Base-by-base conservation (phyloP, 2,329 filamentous ascomycete species). In the Trichoderma asperellum region DNA sequence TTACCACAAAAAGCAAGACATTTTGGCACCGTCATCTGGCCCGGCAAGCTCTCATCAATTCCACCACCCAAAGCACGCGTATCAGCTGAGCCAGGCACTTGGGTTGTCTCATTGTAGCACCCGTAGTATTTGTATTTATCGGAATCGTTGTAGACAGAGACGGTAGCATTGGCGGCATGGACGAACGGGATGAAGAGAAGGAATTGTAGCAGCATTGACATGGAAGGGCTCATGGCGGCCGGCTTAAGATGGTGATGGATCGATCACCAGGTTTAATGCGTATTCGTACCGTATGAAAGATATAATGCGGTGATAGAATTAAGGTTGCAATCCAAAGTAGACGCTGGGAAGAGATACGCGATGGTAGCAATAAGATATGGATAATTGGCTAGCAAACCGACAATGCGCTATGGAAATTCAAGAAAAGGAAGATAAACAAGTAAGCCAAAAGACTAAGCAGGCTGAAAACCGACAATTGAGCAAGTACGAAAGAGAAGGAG, bases 81-180 rank as follows among this genome's bases (percentile, higher is more conserved):
- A 70, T 75, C 58, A 34, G 79, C 79, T 5, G 84, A 81, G 70
- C 78, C 76, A 16, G 77, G 70, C 16, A 85, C 74, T 49, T 79
- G 78, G n/a, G 81, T 83, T 2, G 86, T 88, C 75, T 89, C 87
- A 73, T 87, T 87, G 79, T 79, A 88, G 79, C 87, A 89, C 68
- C 87, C 87, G n/a, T 77, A 75, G 77, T 88, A 88, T 18, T 67
- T 71, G 78, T 67, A 67, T 56, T 73, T 75, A 35, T 73, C 71
- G 6, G 78, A 77, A 49, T 73, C 74, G 60, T 75, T 76, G 76
- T 80, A 83, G 72, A 83, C 76, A 5, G 70, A 74, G 35, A 76
- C 72, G 2, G 53, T 72, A 24, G 49, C 71, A 37, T 69, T 62
- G 29, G 68, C 68, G 24, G 73, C 72, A 7, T 71, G 18, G 21